Conservation (phyloP, 2,329 filamentous ascomycete genomes). For the Venturia carpophila region DNA sequence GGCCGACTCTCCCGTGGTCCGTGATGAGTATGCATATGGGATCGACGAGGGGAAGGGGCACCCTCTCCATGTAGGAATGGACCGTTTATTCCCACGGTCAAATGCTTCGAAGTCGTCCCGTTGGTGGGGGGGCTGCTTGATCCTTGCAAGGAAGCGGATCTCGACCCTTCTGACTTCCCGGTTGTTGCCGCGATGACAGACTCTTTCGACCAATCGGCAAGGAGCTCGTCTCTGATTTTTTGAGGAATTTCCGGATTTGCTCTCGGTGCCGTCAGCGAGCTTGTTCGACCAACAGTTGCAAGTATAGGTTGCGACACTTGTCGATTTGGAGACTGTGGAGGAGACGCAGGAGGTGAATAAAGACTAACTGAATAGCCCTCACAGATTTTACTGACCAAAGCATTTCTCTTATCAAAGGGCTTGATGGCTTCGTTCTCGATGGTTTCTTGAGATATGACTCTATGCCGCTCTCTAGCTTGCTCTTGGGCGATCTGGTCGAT, state of each 20-base stretch:
- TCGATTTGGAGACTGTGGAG: conserved; percentile 60
- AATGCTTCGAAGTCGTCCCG: conserved; percentile 12
- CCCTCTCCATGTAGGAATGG: conserved; percentile 10
- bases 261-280: conserved; percentile 4
- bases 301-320: conserved; percentile 56
- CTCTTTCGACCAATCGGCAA: conserved; percentile 73
- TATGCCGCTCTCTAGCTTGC: conserved; percentile 20
- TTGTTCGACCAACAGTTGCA: conserved; percentile 27
- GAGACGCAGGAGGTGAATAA: conserved; percentile 59
- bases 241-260: conserved; percentile 48
- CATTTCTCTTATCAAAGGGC: conserved; percentile 66
- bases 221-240: conserved; percentile 65
- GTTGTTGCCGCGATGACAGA: conserved; percentile 60
- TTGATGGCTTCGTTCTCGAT: conserved; percentile 49
- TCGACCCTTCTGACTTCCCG: conserved; percentile 50
- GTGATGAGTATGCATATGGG: conserved; percentile 6
- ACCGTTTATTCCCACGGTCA: conserved; percentile 9
- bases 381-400: conserved; percentile 67
- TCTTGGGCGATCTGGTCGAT: conserved; percentile 51
- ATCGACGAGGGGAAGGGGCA: neutral
- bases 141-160: conserved; percentile 66
- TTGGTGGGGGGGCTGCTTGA: conserved; percentile 46
- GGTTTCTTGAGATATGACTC: neutral
- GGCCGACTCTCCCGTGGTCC: conserved; percentile 5
- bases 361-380: conserved; percentile 58